These are phyloP conservation scores for Agrostemma githago DNA, from an alignment of 148 eudicot species.

Conservation along the genomic window DNA sequence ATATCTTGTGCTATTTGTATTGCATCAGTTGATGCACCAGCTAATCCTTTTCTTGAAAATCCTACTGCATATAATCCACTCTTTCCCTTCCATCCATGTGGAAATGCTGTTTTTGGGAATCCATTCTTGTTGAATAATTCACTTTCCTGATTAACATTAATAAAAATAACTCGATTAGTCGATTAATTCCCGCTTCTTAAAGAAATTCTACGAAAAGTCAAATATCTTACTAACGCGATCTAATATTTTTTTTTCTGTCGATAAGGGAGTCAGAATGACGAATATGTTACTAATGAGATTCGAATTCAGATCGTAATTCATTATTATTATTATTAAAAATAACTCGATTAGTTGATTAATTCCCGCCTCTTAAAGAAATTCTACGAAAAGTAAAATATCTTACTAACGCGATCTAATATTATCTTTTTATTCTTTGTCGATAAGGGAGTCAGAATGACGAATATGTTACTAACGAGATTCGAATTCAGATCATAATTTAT, in stretches of 20 bases:
- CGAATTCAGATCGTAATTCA: too few species aligned
- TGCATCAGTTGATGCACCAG: constrained; percentile 81
- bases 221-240: neutral
- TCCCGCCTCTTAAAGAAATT: too few species aligned
- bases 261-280: too few species aligned
- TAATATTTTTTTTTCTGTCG: too few species aligned
- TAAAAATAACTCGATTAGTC: constrained; percentile 24
- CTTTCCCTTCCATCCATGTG: constrained; percentile 83
- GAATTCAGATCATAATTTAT: too few species aligned
- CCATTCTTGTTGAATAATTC: constrained; percentile 75
- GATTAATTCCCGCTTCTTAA: neutral
- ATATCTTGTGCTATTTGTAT: constrained; percentile 62
- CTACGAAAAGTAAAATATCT: too few species aligned
- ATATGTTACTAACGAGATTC: too few species aligned
- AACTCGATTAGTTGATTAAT: constrained; percentile 26
- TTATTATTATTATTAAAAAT: neutral
- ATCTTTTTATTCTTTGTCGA: too few species aligned
- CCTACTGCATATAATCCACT: constrained; percentile 85
- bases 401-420: neutral
- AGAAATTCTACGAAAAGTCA: too few species aligned
- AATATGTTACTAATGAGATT: too few species aligned
- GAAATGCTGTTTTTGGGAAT: constrained; percentile 67
- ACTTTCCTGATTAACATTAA: constrained; percentile 41
- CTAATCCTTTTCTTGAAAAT: constrained; percentile 78
- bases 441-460: too few species aligned